Conservation (phyloP, 2,329 filamentous ascomycete genomes). For the Ceratocystis smalleyi region DNA sequence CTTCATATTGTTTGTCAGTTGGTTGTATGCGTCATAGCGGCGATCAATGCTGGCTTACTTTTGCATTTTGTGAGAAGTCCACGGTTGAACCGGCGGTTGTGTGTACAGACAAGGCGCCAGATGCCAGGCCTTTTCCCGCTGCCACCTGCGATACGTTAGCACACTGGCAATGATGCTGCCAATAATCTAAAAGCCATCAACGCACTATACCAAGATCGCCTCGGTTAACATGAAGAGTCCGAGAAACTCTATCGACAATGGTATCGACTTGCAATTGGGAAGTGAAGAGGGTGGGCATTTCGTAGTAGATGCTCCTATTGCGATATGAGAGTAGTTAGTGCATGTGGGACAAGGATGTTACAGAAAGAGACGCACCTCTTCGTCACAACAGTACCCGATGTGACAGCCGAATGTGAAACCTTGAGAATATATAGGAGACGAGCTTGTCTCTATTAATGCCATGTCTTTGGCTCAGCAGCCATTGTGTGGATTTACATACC, state of each 20-base stretch:
- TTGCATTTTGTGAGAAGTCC: conserved; percentile 21
- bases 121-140: conserved; percentile 55
- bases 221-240: conserved; percentile 49
- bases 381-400: conserved; percentile 39
- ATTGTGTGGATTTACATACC: not conserved
- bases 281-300: conserved; percentile 55
- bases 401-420: conserved; percentile 42
- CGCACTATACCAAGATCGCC: conserved; percentile 53
- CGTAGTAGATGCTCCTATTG: conserved; percentile 62
- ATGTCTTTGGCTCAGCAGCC: not conserved
- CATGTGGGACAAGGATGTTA: not conserved
- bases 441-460: conserved; percentile 26
- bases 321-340: not conserved
- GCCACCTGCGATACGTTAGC: conserved; percentile 39
- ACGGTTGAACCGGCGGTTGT: conserved; percentile 30
- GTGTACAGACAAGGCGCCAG: conserved; percentile 38
- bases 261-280: conserved; percentile 53
- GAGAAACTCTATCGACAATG: conserved; percentile 59
- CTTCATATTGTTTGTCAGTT: conserved; percentile 24
- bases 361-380: conserved; percentile 36
- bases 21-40: too few relatives aligned
- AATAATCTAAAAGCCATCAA: not conserved
- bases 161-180: not conserved
- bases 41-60: conserved; percentile 22
- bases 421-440: conserved; percentile 43